Evolutionary conservation across 1,284 basidiomycete species (phyloP).

Genomic region (Cryptococcus sp.): DNA sequence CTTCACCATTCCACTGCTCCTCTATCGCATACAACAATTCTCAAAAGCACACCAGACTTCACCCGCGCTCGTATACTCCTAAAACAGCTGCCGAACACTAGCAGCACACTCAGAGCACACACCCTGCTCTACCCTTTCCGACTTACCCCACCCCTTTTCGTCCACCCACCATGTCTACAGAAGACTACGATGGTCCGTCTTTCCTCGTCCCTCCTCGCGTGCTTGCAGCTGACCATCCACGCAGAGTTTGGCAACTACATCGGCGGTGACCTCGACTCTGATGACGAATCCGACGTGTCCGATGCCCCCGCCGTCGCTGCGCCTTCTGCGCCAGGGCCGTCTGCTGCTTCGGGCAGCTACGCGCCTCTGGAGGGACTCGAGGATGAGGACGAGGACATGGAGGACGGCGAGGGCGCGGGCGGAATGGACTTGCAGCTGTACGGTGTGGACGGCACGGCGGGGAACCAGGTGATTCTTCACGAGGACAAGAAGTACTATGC

Average conservation of each 20-base stretch:
- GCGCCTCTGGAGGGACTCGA: constrained; percentile 50
- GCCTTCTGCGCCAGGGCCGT: constrained; percentile 31
- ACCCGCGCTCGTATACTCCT: no score
- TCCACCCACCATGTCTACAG: constrained; percentile 45
- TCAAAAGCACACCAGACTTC: no score
- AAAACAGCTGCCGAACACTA: no score
- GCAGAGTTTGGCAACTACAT: constrained; percentile 86
- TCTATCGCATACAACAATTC: not conserved
- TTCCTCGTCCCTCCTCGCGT: not conserved
- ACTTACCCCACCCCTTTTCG: not conserved
- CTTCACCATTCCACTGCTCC: no score
- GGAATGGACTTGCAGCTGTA: constrained; percentile 46
- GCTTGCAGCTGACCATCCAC: constrained; percentile 16
- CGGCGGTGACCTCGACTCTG: constrained; percentile 85
- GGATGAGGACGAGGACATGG: constrained; percentile 45
- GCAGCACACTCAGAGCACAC: not conserved
- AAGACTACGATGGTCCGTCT: constrained; percentile 50
- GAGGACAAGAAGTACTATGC: constrained; percentile 99
- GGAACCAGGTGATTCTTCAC: constrained; percentile 83
- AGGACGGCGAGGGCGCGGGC: constrained; percentile 31
- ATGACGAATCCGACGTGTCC: constrained; percentile 59
- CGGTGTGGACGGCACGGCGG: constrained; percentile 44
- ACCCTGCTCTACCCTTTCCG: not conserved
- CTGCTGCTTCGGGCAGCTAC: constrained; percentile 25
- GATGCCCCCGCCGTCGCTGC: constrained; percentile 27